Conservation (phyloP, 169 alveolate genomes). For the Plasmodium knowlesi region DNA sequence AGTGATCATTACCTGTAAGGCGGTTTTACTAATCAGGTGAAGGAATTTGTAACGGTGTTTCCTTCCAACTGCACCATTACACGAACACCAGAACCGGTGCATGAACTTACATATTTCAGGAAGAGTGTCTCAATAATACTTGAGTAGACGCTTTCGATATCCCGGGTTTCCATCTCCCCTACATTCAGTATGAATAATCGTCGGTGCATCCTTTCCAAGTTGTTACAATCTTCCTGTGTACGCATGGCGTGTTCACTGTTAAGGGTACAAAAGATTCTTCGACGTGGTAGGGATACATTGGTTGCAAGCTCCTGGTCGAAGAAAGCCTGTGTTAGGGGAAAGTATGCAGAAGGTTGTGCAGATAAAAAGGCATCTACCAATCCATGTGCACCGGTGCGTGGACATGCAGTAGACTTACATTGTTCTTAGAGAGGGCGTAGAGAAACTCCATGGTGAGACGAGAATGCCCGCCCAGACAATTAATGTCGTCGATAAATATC, state of each 20-base stretch:
- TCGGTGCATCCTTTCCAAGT: not conserved
- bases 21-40: not conserved
- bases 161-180: not conserved
- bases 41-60: not conserved
- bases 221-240: not conserved
- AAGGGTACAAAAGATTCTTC: conserved; percentile 16
- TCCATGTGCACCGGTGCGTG: no score
- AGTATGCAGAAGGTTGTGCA: not conserved
- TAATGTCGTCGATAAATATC: conserved; percentile 27
- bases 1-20: not conserved
- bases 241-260: not conserved
- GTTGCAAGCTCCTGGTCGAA: conserved; percentile 15
- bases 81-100: not conserved
- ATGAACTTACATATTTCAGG: conserved; percentile 40
- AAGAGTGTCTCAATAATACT: conserved; percentile 34
- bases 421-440: not conserved
- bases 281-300: not conserved
- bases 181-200: conserved; percentile 18
- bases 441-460: conserved; percentile 4
- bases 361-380: no score
- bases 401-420: not conserved
- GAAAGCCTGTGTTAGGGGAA: not conserved
- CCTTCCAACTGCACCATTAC: not conserved
- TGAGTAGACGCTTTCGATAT: conserved; percentile 14
- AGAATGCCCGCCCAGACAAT: not conserved